Conservation (phyloP, 331 rosid species). For the Ulmus americana region DNA sequence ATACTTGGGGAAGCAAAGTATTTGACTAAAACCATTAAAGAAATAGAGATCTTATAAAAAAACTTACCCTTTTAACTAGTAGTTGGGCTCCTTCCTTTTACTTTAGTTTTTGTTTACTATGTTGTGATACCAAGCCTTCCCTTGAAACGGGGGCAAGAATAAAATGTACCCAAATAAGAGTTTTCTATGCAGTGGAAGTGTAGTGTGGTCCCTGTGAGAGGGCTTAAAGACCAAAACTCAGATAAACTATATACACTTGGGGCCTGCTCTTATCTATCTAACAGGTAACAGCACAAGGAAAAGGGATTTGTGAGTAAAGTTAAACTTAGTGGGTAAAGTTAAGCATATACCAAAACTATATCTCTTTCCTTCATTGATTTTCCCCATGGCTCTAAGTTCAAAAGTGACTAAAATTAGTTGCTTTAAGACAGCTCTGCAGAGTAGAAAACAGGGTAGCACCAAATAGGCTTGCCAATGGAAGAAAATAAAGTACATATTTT, state of each 20-base stretch:
- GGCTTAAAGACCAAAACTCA: too few species aligned
- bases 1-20: conserved; percentile 20
- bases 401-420: neutral
- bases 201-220: neutral
- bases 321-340: too few species aligned
- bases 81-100: neutral
- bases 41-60: neutral
- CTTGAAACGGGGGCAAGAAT: conserved; percentile 24
- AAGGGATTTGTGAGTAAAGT: too few species aligned
- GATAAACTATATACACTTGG: too few species aligned
- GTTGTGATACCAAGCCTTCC: conserved; percentile 7
- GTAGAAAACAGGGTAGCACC: neutral
- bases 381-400: too few species aligned
- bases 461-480: neutral
- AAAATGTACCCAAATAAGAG: neutral
- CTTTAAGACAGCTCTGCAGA: neutral
- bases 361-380: too few species aligned
- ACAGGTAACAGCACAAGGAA: too few species aligned
- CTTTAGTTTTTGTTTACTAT: neutral
- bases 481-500: neutral
- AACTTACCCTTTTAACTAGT: neutral
- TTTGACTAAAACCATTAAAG: neutral
- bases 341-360: too few species aligned
- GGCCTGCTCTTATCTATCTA: too few species aligned
- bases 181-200: neutral